phyloP scores from a whole-genome alignment of 2,329 filamentous ascomycete genomes.

The Parastagonospora nodorum region DNA sequence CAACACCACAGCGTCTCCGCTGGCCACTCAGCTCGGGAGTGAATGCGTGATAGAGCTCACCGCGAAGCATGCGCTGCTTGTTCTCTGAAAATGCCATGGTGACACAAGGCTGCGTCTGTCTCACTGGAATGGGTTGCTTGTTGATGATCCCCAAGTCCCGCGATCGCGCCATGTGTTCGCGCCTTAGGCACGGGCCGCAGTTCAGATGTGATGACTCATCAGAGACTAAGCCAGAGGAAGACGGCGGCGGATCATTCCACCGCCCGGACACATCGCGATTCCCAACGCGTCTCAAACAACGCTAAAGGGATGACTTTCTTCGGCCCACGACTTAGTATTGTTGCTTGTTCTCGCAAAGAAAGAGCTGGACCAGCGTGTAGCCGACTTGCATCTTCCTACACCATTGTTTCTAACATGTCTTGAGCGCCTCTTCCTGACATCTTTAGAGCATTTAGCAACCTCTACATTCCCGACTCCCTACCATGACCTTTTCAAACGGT shows the following conservation, averaged over 20 bases:
- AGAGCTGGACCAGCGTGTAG: neutral
- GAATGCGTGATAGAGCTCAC: conserved; percentile 77
- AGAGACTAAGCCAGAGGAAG: neutral
- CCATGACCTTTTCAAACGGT: conserved; percentile 32
- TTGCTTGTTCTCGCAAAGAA: conserved; percentile 6
- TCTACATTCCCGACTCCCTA: conserved; percentile 1
- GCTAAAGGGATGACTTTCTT: conserved; percentile 3
- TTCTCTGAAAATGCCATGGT: conserved; percentile 41
- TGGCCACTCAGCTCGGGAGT: conserved; percentile 69
- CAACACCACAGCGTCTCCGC: conserved; percentile 65
- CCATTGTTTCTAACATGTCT: conserved; percentile 5
- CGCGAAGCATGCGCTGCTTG: conserved; percentile 61
- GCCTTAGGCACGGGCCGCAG: too few relatives aligned
- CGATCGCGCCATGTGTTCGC: too few relatives aligned
- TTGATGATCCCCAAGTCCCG: too few relatives aligned
- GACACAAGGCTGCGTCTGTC: neutral
- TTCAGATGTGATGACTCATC: neutral
- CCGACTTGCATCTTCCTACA: too few relatives aligned
- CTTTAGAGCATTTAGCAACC: conserved; percentile 3
- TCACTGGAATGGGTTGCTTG: too few relatives aligned
- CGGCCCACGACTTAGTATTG: conserved; percentile 8
- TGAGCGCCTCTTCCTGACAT: conserved; percentile 1
- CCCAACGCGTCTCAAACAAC: conserved; percentile 1
- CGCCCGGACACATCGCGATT: too few relatives aligned
- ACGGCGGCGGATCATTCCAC: too few relatives aligned